These are phyloP conservation scores for Capsicum chinense DNA, from an alignment of 257 asterid genomes.

Conservation along the genomic window DNA sequence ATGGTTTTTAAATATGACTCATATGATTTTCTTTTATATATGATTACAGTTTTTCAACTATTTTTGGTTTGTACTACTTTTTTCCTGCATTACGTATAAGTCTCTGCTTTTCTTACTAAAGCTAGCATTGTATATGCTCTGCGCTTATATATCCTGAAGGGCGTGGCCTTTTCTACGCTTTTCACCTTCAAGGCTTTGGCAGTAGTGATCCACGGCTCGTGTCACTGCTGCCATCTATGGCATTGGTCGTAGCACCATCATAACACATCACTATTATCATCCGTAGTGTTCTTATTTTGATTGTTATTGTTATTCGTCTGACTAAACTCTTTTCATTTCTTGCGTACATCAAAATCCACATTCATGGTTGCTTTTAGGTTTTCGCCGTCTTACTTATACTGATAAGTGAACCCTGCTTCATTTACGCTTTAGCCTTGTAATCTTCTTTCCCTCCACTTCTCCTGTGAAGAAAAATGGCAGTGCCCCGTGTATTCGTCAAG, in stretches of 20 bases:
- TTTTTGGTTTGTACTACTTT: slow-evolving; percentile 7
- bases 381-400: background rate
- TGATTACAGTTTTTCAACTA: background rate
- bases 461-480: too few relatives aligned
- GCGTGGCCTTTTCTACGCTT: background rate
- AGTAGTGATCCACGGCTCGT: background rate
- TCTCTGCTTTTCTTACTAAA: background rate
- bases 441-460: too few relatives aligned
- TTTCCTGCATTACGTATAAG: background rate
- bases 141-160: background rate
- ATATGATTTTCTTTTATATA: background rate
- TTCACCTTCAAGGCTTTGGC: background rate
- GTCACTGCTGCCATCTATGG: background rate
- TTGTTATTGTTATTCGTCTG: background rate
- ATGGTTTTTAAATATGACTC: background rate
- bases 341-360: background rate
- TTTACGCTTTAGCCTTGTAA: too few relatives aligned
- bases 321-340: background rate
- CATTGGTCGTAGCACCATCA: background rate
- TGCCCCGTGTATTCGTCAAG: too few relatives aligned
- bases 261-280: background rate
- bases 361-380: background rate
- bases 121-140: background rate
- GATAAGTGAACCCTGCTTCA: too few relatives aligned
- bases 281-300: background rate